These are phyloP conservation scores for Martensiomyces pterosporus DNA, from an alignment of 192 early-diverging fungal species.

Conservation along the genomic window DNA sequence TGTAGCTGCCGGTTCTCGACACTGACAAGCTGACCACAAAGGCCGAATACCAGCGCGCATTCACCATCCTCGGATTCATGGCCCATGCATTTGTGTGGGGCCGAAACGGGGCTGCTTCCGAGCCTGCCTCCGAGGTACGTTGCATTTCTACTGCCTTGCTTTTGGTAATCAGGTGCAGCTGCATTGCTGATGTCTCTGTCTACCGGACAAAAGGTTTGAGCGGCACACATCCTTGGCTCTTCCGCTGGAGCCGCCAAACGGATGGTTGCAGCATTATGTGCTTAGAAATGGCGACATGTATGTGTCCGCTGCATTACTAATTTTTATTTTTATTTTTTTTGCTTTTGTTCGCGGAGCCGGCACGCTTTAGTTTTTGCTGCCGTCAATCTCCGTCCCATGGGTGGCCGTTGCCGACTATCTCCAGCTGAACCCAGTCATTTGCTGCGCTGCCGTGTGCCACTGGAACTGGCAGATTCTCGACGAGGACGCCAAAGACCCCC, in stretches of 20 bases:
- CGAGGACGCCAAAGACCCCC: conserved; percentile 58
- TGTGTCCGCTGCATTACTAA: too few species aligned
- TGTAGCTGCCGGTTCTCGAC: conserved; percentile 74
- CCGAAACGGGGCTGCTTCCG: conserved; percentile 63
- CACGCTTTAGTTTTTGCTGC: conserved; percentile 60
- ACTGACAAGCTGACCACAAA: conserved; percentile 54
- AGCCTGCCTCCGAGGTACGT: conserved; percentile 59
- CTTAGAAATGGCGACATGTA: too few species aligned
- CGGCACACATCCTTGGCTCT: too few species aligned
- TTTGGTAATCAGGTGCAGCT: too few species aligned
- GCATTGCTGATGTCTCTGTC: too few species aligned
- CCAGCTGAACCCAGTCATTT: conserved; percentile 81
- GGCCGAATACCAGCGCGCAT: conserved; percentile 82
- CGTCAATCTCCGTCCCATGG: conserved; percentile 81
- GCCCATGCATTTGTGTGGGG: conserved; percentile 93
- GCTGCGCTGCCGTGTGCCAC: conserved; percentile 80
- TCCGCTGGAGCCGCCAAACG: too few species aligned
- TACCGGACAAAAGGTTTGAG: too few species aligned
- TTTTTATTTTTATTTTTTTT: too few species aligned
- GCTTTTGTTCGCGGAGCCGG: too few species aligned
- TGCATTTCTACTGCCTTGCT: too few species aligned
- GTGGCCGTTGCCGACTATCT: conserved; percentile 65
- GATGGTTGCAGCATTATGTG: too few species aligned
- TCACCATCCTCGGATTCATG: conserved; percentile 79
- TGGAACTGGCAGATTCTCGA: conserved; percentile 95